phyloP scores from a whole-genome alignment of 768 basidiomycete genomes.

The Exidia glandulosa region DNA sequence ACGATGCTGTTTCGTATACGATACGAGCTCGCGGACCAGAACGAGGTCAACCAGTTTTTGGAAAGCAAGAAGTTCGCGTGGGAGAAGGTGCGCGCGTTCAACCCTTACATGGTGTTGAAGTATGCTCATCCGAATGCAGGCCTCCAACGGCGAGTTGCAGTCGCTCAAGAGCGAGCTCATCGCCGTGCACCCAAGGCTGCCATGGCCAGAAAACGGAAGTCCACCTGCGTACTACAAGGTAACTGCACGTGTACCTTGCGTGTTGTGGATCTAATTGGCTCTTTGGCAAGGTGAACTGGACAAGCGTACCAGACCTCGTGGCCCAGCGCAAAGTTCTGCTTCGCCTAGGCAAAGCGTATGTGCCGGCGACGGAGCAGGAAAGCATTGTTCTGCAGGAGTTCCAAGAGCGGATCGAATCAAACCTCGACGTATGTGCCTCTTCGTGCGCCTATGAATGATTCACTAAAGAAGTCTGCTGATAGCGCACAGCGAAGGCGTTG shows the following conservation, averaged over 20 bases:
- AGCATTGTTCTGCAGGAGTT: slow-evolving; percentile 87
- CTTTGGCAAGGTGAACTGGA: slow-evolving; percentile 77
- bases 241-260: slow-evolving; percentile 1
- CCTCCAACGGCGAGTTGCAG: slow-evolving; percentile 45
- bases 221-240: slow-evolving; percentile 49
- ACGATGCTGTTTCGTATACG: slow-evolving; percentile 71
- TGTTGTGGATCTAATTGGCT: background rate
- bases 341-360: slow-evolving; percentile 77
- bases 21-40: slow-evolving; percentile 49
- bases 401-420: slow-evolving; percentile 53
- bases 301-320: slow-evolving; percentile 85
- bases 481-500: slow-evolving; percentile 79
- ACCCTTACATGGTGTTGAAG: background rate
- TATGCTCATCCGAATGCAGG: slow-evolving; percentile 27
- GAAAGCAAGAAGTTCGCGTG: slow-evolving; percentile 52
- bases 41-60: slow-evolving; percentile 60
- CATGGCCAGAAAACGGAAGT: background rate
- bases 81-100: slow-evolving; percentile 36
- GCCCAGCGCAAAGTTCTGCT: slow-evolving; percentile 71
- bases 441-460: background rate
- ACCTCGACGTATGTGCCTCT: slow-evolving; percentile 52
- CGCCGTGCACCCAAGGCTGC: slow-evolving; percentile 30
- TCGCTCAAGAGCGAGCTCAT: slow-evolving; percentile 36
- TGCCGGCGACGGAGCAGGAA: slow-evolving; percentile 63
- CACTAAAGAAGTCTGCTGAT: slow-evolving; percentile 1